Evolutionary conservation across 805 yeast species (phyloP).

Genomic region (Metschnikowia aberdeeniae): DNA sequence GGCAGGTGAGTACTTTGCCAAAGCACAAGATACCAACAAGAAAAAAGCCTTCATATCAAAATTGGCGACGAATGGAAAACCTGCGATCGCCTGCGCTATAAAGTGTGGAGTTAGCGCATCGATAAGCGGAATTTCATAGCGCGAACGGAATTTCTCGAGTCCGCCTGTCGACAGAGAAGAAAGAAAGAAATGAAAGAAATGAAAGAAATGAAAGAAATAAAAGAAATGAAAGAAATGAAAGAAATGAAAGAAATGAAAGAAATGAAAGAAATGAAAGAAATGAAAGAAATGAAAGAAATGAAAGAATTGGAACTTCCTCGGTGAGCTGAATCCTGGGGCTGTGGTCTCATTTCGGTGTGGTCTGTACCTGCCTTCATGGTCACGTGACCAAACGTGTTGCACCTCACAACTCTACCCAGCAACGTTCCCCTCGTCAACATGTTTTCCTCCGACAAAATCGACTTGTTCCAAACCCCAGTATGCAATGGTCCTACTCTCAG

Average conservation of each 20-base stretch:
- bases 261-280: no score
- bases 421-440: neutral
- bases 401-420: neutral
- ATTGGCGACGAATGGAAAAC: neutral
- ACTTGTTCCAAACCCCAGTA: constrained; percentile 39
- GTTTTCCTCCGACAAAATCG: constrained; percentile 5
- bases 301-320: no score
- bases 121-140: neutral
- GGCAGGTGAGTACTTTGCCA: constrained; percentile 6
- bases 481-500: constrained; percentile 42
- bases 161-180: neutral
- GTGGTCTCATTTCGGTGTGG: no score
- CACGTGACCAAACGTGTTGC: constrained; percentile 2
- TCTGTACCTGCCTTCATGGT: neutral
- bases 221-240: no score
- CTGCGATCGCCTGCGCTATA: neutral
- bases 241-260: no score
- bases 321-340: no score
- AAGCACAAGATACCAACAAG: neutral
- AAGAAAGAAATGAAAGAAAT: no score
- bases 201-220: no score
- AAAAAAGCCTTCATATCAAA: neutral
- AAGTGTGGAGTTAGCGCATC: neutral
- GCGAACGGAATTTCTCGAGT: neutral
- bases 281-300: no score